phyloP scores from a whole-genome alignment of 2,329 filamentous ascomycete species.

The Phyllosticta citribraziliensis region DNA sequence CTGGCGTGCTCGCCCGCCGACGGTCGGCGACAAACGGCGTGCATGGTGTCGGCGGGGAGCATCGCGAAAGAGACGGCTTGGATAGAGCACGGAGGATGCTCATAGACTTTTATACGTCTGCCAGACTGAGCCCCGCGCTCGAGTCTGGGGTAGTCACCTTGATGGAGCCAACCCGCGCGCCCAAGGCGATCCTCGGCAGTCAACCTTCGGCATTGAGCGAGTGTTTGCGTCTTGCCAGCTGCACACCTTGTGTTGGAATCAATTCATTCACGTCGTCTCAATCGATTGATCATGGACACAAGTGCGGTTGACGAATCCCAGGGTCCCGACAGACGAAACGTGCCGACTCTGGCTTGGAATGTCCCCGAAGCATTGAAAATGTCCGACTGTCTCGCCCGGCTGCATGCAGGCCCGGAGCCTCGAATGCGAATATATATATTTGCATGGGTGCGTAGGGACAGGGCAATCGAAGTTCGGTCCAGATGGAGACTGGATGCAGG shows the following conservation, averaged over 20 bases:
- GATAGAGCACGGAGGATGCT: background rate
- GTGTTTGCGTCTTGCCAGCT: too few species aligned
- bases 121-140: slow-evolving; percentile 7
- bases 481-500: too few species aligned
- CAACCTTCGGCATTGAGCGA: slow-evolving; percentile 3
- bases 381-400: background rate
- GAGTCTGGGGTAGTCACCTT: slow-evolving; percentile 10
- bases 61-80: background rate
- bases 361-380: background rate
- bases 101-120: slow-evolving; percentile 1
- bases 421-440: background rate
- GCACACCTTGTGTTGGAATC: too few species aligned
- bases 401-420: background rate
- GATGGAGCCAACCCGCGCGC: slow-evolving; percentile 8
- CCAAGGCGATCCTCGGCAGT: slow-evolving; percentile 11
- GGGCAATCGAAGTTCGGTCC: too few species aligned
- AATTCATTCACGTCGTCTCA: background rate
- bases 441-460: background rate
- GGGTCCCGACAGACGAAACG: too few species aligned
- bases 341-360: background rate
- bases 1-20: slow-evolving; percentile 8
- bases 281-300: background rate
- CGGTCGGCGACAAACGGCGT: background rate
- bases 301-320: background rate
- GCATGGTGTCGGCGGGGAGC: background rate